Base-by-base conservation (phyloP, 805 yeast genomes). In the Metschnikowia arizonensis region DNA sequence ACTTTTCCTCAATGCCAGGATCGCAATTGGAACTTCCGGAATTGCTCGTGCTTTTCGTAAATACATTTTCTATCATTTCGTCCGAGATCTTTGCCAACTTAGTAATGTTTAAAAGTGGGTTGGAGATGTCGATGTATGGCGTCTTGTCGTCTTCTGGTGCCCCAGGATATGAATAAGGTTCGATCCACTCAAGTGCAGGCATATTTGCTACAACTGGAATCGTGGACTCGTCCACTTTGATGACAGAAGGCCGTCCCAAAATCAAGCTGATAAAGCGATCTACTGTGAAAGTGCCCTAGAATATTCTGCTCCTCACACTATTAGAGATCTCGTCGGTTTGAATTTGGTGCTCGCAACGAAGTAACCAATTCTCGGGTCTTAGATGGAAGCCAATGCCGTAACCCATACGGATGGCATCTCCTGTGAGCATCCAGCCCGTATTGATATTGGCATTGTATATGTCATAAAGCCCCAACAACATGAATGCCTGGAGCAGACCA, bases 251-350 rank as follows among this genome's bases (percentile, higher is more conserved):
- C 24, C 52, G 41, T 5, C 54, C 54, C 17, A 48, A 40, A 17
- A 49, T 43, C 31, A 50, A 40, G 35, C 52, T 40, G n/a, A 49
- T 28, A 24, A 50, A 50, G n/a, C 50, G 44, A 38, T 50, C 54
- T 11, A 48, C 54, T 24, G 47, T 36, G 25, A 48, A 46, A 9
- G 48, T 43, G 36, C 54, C 54, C 54, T 52, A 50, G 44, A 46
- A 50, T 15, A 50, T 50, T 11, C 54, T 19, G 39, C 50, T 46
- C 7, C 54, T 36, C 11, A 50, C 45, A 36, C 46, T 42, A 2
- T 44, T 45, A 24, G 48, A 37, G 33, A 46, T 30, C 7, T 45
- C 33, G 3, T 39, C 44, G 3, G 29, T 15, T 18, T 34, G 32
- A 9, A n/a, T 30, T 18, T 25, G 35, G 11, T 12, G 23, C 26